These are phyloP conservation scores for Typha latifolia DNA, from an alignment of 176 grass and related monocot species.

Conservation along the genomic window DNA sequence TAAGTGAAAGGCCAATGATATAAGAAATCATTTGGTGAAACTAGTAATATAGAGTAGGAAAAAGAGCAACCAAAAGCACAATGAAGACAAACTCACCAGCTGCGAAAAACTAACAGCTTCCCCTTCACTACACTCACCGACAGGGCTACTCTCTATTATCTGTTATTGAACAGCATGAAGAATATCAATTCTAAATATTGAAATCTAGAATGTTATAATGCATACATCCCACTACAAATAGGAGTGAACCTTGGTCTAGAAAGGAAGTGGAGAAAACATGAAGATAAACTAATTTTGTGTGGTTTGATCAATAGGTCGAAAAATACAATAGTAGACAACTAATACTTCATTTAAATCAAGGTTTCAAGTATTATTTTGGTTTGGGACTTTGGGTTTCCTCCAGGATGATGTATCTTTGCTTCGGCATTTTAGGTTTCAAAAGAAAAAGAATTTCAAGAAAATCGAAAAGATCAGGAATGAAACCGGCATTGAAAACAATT, in stretches of 20 bases:
- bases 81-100: conserved; percentile 52
- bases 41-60: conserved; percentile 2
- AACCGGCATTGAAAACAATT: no score
- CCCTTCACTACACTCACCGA: conserved; percentile 66
- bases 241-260: neutral
- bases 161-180: conserved; percentile 30
- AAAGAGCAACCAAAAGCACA: conserved; percentile 3
- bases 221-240: neutral
- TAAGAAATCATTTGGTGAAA: conserved; percentile 30
- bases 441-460: no score
- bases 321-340: no score
- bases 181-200: conserved; percentile 3
- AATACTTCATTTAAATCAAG: no score
- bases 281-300: neutral
- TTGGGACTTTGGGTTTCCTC: no score
- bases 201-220: neutral
- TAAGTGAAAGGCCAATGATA: conserved; percentile 30
- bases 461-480: no score
- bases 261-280: neutral
- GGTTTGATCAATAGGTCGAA: no score
- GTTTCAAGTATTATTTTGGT: no score
- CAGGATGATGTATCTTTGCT: no score
- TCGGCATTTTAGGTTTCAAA: no score
- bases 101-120: conserved; percentile 89
- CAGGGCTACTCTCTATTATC: conserved; percentile 95